Evolutionary conservation across 106 monocot species (phyloP), one percentile per base, ranked within the genome.

Genomic region (Dendrobium nobile): DNA sequence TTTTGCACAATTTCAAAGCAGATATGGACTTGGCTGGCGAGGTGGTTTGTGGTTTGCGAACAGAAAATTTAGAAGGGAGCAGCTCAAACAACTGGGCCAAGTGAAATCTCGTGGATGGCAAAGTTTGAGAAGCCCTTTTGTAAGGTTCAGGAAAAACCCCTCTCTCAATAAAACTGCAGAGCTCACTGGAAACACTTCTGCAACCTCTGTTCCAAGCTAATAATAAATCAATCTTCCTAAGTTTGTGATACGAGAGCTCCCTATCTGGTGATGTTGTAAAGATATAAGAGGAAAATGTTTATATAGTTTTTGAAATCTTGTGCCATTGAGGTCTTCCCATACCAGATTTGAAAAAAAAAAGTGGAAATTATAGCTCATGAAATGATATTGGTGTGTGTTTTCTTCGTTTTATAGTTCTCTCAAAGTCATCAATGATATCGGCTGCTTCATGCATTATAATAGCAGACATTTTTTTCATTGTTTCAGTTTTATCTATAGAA

Each of bases 1-100:
- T 51, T 51, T 13, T 51, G 51, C 51, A 51, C 10, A 51, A 51
- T 51, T 51, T 51, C 51, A 51, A 51, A 11, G 83, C 91, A 99
- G 99, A 37, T 99, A 93, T 77, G 83, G 78, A 44, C 81, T 99
- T 9, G 99, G 99, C 4, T 99, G 94, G 99, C 83, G 99, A 82
- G 87, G 95, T 7, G 99, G 99, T 10, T 55, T 84, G 19, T 95
- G 99, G 95, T 99, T 87, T 79, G 83, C 92, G 2, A 87, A 82
- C 15, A 82, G 93, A 65, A 87, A 86, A 78, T 76, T 95, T 59
- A 87, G 75, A 68, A 89, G 82, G 48, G 93, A 93, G 83, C 95
- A 93, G 82, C 82, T 86, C 22, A 96, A 89, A 82, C 27, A 84
- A 80, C 64, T 95, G 88, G 92, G 88, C 72, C 92, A 98, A 48